Evolutionary conservation across 495 filamentous ascomycete genomes (phyloP).

Genomic region (Annulohypoxylon stygium): DNA sequence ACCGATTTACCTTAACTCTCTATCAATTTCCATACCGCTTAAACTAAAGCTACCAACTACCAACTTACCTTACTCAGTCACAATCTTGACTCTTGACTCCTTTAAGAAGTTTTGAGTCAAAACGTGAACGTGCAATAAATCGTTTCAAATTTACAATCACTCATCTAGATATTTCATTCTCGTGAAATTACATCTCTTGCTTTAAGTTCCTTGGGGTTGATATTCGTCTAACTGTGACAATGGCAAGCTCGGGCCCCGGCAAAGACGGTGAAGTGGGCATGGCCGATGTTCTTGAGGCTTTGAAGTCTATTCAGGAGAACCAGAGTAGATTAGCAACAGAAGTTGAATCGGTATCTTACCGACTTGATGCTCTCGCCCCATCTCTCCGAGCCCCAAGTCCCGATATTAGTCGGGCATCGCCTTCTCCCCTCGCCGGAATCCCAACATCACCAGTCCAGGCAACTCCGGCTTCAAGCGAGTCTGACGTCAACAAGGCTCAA

Average conservation of each 20-base stretch:
- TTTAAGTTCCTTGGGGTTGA: conserved; percentile 11
- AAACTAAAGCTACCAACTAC: background rate
- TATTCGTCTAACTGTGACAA: conserved; percentile 31
- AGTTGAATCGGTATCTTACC: conserved; percentile 74
- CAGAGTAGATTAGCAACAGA: conserved; percentile 71
- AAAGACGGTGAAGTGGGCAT: conserved; percentile 49
- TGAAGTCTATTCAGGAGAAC: conserved; percentile 67
- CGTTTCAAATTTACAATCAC: background rate
- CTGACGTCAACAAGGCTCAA: conserved; percentile 39
- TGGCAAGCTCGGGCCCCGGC: conserved; percentile 45
- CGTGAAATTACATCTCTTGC: conserved; percentile 6
- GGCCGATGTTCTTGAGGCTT: conserved; percentile 64
- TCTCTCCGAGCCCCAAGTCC: conserved; percentile 50
- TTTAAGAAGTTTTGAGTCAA: conserved; percentile 4
- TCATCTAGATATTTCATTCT: conserved; percentile 19
- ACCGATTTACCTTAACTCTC: conserved; percentile 5
- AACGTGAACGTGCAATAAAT: background rate
- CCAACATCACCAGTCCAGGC: conserved; percentile 32
- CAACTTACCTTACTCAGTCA: conserved; percentile 3
- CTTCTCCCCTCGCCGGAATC: conserved; percentile 27
- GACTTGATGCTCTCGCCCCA: conserved; percentile 70
- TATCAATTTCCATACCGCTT: conserved; percentile 7
- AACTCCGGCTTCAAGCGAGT: conserved; percentile 33
- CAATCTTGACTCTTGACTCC: conserved; percentile 12
- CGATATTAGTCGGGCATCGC: conserved; percentile 33